Base-by-base conservation (phyloP, 2,329 filamentous ascomycete species). In the Fusarium beomiforme region DNA sequence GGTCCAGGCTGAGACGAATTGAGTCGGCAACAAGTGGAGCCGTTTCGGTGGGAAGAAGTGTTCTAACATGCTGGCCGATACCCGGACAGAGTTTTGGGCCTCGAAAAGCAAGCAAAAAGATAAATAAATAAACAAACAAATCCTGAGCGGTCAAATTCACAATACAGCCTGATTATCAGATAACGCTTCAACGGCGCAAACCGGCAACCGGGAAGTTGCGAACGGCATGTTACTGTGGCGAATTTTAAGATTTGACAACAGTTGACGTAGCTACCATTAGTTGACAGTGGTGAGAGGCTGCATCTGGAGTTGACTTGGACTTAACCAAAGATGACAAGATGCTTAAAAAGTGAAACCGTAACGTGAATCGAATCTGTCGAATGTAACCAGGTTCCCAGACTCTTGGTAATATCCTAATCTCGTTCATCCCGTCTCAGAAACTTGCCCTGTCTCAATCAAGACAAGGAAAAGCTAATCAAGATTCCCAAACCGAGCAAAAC, bases 11-110 rank as follows among this genome's bases (percentile, higher is more conserved):
- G 69, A 72, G 69, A 72, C 69, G 67, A 61, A 54, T 58, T 54
- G 31, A 65, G 69, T 63, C 66, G 69, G 69, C 61, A 53, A 67
- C 69, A 59, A 59, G 69, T 70, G 69, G 69, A 49, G 59, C 51
- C 49, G 69, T 64, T 67, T 67, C 64, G 60, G 59, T 50, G 46
- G 42, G 46, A 64, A 67, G 69, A 64, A 67, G 69, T 54, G 64
- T 55, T 34, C 50, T 50, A 44, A 62, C n/a, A n/a, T 61, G 39
- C 37, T 57, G 50, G 65, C 51, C 46, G 16, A 36, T 33, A 42
- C 34, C 43, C 53, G 63, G 60, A 43, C 44, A 47, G 42, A 21
- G 33, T 68, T 59, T 66, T 53, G 34, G 67, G 49, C 37, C 53
- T 64, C 12, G 24, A 19, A 44, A 53, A 63, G 50, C 37, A 60